Percentiles rank a stretch among this genome's conserved stretches.
Conservation (phyloP, 768 basidiomycete species). For the Inosperma sp. region DNA sequence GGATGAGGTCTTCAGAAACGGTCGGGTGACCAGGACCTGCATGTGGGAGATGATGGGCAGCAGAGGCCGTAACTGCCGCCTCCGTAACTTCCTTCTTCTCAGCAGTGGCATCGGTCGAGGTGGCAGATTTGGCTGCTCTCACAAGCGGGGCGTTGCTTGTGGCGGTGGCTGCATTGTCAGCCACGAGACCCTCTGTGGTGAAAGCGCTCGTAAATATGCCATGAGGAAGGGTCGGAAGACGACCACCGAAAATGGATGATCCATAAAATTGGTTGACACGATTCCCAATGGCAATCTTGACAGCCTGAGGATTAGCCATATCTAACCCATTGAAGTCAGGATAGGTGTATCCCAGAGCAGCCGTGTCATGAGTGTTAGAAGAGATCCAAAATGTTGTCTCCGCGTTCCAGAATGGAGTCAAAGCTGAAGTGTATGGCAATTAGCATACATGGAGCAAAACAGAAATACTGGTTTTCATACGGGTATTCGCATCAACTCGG, state of each 20-base stretch:
- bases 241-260: conserved; percentile 21
- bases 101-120: background rate
- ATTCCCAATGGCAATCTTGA: conserved; percentile 17
- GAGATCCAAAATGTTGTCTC: conserved; percentile 41
- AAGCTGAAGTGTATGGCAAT: conserved; percentile 32
- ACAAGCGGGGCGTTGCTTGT: background rate
- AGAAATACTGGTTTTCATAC: conserved; percentile 13
- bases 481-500: conserved; percentile 20
- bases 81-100: background rate
- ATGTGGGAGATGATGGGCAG: background rate
- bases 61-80: background rate
- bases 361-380: conserved; percentile 23
- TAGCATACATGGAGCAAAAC: conserved; percentile 17
- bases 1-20: background rate
- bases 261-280: conserved; percentile 1
- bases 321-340: conserved; percentile 21
- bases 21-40: background rate
- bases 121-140: background rate
- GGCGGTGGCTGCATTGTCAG: background rate
- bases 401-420: conserved; percentile 48
- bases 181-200: background rate
- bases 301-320: conserved; percentile 22
- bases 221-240: background rate
- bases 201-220: background rate
- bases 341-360: conserved; percentile 43